Percentiles rank a stretch among this genome's conserved stretches.
Evolutionary conservation across 2,329 filamentous ascomycete genomes (phyloP).

Genomic region (Diaporthe citriasiana): DNA sequence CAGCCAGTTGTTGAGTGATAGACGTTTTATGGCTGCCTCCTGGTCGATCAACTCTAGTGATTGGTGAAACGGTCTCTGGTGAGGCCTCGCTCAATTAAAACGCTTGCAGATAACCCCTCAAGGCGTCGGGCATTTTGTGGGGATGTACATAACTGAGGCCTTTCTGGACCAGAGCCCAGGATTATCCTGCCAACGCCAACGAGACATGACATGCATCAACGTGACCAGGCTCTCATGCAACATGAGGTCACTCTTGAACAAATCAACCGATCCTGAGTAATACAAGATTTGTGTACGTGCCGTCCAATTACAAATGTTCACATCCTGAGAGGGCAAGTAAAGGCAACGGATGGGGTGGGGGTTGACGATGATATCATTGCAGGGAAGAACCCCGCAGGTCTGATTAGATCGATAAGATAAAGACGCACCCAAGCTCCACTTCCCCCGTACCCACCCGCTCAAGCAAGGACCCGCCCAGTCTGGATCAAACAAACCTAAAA

Average conservation of each 20-base stretch:
- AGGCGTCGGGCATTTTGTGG: background rate
- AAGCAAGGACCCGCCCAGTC: slow-evolving; percentile 1
- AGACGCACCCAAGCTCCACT: background rate
- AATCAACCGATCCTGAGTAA: background rate
- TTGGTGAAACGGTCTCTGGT: background rate
- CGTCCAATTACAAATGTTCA: background rate
- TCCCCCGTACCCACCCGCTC: background rate
- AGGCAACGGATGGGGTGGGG: background rate
- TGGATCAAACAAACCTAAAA: background rate
- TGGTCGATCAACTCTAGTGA: background rate
- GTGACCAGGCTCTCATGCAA: background rate
- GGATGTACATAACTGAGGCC: background rate
- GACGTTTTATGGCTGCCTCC: background rate
- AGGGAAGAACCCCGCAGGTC: background rate
- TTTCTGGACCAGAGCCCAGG: background rate
- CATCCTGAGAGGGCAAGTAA: background rate
- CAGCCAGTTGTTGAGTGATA: background rate
- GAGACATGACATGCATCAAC: background rate
- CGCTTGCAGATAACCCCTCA: no score
- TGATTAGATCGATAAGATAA: slow-evolving; percentile 32
- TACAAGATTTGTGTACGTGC: background rate
- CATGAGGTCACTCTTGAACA: background rate
- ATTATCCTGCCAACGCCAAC: no score
- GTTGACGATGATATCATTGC: slow-evolving; percentile 23
- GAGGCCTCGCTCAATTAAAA: background rate